phyloP scores from a whole-genome alignment of 495 filamentous ascomycete species.

The Talaromyces trachyspermus region DNA sequence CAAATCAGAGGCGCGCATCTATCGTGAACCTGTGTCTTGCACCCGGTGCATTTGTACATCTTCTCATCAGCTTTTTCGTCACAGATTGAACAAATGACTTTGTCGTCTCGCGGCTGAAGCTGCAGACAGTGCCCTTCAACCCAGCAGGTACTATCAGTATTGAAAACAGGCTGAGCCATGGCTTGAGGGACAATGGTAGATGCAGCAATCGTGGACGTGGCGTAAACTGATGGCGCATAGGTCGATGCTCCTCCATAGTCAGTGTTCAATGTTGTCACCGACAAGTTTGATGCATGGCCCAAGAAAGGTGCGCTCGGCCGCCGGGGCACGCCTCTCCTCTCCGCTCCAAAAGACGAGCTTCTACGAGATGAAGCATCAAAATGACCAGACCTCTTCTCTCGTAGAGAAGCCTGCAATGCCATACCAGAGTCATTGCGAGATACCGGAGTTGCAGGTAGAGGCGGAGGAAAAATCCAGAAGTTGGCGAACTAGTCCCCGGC shows the following conservation, averaged over 20 bases:
- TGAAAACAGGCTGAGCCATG: constrained; percentile 73
- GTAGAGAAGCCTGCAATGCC: constrained; percentile 71
- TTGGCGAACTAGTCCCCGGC: constrained; percentile 65
- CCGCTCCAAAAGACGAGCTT: constrained; percentile 85
- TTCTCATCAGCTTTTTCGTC: constrained; percentile 86
- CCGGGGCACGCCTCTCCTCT: constrained; percentile 54
- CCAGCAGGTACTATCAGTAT: constrained; percentile 83
- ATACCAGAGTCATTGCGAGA: constrained; percentile 90
- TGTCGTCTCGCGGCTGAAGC: constrained; percentile 58
- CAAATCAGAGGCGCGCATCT: constrained; percentile 75
- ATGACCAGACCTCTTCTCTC: constrained; percentile 92
- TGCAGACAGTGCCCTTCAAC: constrained; percentile 90
- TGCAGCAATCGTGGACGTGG: constrained; percentile 94
- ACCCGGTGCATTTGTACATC: constrained; percentile 78
- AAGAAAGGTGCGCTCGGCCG: constrained; percentile 81
- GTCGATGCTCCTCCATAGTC: constrained; percentile 67
- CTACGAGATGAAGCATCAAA: constrained; percentile 78
- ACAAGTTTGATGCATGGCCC: constrained; percentile 71
- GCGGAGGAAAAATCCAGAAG: constrained; percentile 67
- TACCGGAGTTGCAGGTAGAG: constrained; percentile 61
- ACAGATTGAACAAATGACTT: constrained; percentile 73
- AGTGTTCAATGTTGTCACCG: constrained; percentile 74
- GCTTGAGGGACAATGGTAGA: constrained; percentile 94
- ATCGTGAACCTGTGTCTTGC: constrained; percentile 67
- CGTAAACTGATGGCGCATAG: constrained; percentile 94